Evolutionary conservation across 306 rosid genomes (phyloP).

Genomic region (Castanea mollissima): DNA sequence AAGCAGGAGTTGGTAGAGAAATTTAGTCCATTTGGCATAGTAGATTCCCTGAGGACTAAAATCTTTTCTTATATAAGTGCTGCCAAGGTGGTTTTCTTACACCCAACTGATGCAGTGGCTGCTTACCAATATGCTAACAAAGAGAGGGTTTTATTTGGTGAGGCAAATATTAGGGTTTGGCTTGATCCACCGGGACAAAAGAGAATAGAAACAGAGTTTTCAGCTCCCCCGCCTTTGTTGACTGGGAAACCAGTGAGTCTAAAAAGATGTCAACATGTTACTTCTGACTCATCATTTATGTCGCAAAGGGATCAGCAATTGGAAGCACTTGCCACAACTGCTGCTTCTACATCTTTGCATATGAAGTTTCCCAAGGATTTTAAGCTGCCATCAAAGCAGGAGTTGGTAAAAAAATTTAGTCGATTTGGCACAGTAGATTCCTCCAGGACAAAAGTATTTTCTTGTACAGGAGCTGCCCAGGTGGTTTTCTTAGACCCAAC

Average conservation of each 20-base stretch:
- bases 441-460: constrained; percentile 21
- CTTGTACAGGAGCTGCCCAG: constrained; percentile 21
- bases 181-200: constrained; percentile 24
- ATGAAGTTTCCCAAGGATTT: constrained; percentile 41
- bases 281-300: constrained; percentile 24
- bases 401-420: constrained; percentile 36
- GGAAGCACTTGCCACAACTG: constrained; percentile 7
- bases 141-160: constrained; percentile 24
- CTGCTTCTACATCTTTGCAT: constrained; percentile 19
- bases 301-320: constrained; percentile 15
- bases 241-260: constrained; percentile 21
- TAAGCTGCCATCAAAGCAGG: constrained; percentile 33
- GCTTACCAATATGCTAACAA: constrained; percentile 37
- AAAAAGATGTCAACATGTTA: constrained; percentile 31
- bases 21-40: constrained; percentile 39
- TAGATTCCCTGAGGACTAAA: constrained; percentile 33
- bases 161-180: constrained; percentile 34
- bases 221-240: constrained; percentile 5
- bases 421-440: constrained; percentile 41
- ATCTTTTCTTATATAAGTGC: constrained; percentile 15
- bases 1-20: constrained; percentile 30
- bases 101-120: constrained; percentile 26
- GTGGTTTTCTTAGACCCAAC: constrained; percentile 28
- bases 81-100: constrained; percentile 33
- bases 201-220: constrained; percentile 19